Percentiles rank a stretch among this genome's conserved stretches.
phyloP scores from a whole-genome alignment of 768 basidiomycete genomes.

The Coprinellus micaceus region DNA sequence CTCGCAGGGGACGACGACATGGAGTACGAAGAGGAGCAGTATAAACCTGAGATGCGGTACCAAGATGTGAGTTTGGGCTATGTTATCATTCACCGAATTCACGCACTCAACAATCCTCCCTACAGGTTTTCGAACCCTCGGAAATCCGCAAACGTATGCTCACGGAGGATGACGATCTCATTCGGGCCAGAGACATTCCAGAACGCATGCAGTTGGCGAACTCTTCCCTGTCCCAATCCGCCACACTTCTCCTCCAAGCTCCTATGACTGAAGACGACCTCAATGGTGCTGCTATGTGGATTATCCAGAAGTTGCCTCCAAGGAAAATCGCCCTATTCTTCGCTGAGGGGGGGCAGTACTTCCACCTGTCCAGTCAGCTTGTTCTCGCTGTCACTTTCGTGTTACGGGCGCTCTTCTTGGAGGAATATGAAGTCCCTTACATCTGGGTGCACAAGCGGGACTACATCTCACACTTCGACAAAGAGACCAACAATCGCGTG shows the following conservation, averaged over 20 bases:
- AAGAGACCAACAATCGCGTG: slow-evolving; percentile 54
- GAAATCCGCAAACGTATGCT: slow-evolving; percentile 88
- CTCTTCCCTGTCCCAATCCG: slow-evolving; percentile 70
- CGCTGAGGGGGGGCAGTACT: slow-evolving; percentile 55
- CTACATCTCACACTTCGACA: slow-evolving; percentile 80
- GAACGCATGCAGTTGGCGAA: slow-evolving; percentile 93
- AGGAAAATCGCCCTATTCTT: slow-evolving; percentile 73
- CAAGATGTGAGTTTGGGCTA: slow-evolving; percentile 58
- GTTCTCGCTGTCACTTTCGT: slow-evolving; percentile 77
- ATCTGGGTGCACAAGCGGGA: slow-evolving; percentile 93
- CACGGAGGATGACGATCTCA: slow-evolving; percentile 91
- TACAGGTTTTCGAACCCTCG: slow-evolving; percentile 93
- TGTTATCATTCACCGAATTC: slow-evolving; percentile 5
- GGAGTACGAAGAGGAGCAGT: slow-evolving; percentile 40
- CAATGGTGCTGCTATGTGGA: slow-evolving; percentile 83
- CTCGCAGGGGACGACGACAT: slow-evolving; percentile 75
- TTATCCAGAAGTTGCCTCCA: slow-evolving; percentile 71
- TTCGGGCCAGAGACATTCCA: slow-evolving; percentile 85
- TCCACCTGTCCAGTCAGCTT: slow-evolving; percentile 60
- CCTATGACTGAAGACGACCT: slow-evolving; percentile 71
- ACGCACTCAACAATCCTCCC: slow-evolving; percentile 11
- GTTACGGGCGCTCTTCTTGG: slow-evolving; percentile 78
- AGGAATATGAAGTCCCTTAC: slow-evolving; percentile 92
- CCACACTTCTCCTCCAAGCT: slow-evolving; percentile 57
- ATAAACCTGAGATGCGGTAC: slow-evolving; percentile 77